Conservation (phyloP, 805 yeast genomes). For the Candida namnaoensis region DNA sequence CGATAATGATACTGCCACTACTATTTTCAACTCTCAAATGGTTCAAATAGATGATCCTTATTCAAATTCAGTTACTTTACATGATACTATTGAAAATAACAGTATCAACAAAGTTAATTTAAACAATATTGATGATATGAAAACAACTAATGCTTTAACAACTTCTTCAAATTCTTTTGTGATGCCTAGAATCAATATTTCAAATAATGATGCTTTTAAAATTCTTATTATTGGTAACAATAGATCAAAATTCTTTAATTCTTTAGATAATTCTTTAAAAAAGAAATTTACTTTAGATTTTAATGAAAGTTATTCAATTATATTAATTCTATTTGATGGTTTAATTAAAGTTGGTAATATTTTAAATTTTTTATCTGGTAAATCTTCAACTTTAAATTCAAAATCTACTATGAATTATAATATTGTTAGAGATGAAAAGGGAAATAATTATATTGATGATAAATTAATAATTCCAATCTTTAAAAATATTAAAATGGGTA, state of each 20-base stretch:
- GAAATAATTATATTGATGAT: neutral
- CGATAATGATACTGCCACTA: constrained; percentile 5
- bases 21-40: too few species aligned
- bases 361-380: constrained; percentile 8
- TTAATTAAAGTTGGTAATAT: constrained; percentile 19
- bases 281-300: constrained; percentile 12
- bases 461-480: constrained; percentile 17
- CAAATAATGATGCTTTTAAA: constrained; percentile 2
- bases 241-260: constrained; percentile 10
- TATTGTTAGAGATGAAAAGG: neutral
- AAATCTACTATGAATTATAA: constrained; percentile 7
- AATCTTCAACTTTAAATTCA: neutral
- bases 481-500: constrained; percentile 12
- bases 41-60: too few species aligned
- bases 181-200: constrained; percentile 8
- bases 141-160: neutral
- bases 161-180: constrained; percentile 5
- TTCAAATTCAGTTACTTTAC: too few species aligned
- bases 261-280: constrained; percentile 7
- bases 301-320: constrained; percentile 7
- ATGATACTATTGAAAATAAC: constrained; percentile 5
- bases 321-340: constrained; percentile 19
- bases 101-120: constrained; percentile 1
- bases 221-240: constrained; percentile 18
- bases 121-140: neutral